These are phyloP conservation scores for Penicillium steckii DNA, from an alignment of 495 filamentous ascomycete genomes.

Conservation along the genomic window DNA sequence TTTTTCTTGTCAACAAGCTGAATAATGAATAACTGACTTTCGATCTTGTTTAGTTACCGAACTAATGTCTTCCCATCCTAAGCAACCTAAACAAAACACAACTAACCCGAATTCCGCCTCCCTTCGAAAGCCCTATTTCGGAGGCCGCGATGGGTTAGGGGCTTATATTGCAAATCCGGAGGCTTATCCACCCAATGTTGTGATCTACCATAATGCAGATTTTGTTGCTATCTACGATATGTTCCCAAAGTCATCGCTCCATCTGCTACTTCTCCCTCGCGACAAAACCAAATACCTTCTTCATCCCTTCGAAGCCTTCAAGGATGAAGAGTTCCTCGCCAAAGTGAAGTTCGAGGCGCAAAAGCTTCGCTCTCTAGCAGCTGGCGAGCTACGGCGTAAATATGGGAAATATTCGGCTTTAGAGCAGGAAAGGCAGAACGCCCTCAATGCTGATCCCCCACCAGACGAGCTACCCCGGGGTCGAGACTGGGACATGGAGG, in stretches of 20 bases:
- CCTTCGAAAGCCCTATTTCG: constrained; percentile 31
- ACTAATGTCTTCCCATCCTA: constrained; percentile 63
- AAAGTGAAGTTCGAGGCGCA: constrained; percentile 57
- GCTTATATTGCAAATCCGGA: constrained; percentile 70
- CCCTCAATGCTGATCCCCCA: constrained; percentile 47
- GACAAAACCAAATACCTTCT: constrained; percentile 56
- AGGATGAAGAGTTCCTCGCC: constrained; percentile 68
- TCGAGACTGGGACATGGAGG: constrained; percentile 74
- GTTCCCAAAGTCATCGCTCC: constrained; percentile 82
- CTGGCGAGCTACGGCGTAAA: constrained; percentile 69
- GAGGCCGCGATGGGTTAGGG: constrained; percentile 61
- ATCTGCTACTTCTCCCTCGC: constrained; percentile 84
- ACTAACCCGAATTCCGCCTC: constrained; percentile 25
- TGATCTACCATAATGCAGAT: constrained; percentile 67
- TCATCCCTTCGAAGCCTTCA: constrained; percentile 79
- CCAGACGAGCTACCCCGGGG: constrained; percentile 60
- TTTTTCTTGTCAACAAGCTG: not conserved
- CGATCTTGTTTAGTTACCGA: constrained; percentile 52
- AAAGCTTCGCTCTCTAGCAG: constrained; percentile 63
- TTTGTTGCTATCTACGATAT: constrained; percentile 82
- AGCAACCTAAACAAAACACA: constrained; percentile 37
- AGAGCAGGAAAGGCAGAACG: constrained; percentile 56
- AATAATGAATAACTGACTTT: not conserved
- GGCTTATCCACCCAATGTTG: constrained; percentile 55
- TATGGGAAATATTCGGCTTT: constrained; percentile 62